A percentile compares a stretch with the other conserved stretches of the same genome.
Conservation (phyloP, 805 yeast genomes). For the Teunomyces stri region DNA sequence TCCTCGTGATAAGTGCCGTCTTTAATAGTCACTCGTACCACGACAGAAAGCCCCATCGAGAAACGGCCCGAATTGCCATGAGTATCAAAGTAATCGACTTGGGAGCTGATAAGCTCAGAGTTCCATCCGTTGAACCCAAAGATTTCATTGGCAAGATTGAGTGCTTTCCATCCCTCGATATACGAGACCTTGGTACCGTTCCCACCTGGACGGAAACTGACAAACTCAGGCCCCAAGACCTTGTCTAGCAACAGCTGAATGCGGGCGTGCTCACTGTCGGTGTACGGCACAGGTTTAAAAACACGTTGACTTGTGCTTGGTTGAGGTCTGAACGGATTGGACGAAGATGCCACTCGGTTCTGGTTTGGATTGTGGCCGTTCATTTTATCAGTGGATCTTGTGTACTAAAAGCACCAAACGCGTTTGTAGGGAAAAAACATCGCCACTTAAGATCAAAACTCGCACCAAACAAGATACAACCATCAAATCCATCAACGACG, state of each 20-base stretch:
- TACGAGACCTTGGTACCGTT: conserved; percentile 69
- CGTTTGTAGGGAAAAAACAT: conserved; percentile 1
- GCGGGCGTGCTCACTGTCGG: conserved; percentile 29
- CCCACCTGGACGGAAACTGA: conserved; percentile 72
- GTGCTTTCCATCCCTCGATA: conserved; percentile 82
- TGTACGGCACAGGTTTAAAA: conserved; percentile 27
- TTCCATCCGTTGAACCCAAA: conserved; percentile 86
- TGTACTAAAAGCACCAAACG: neutral
- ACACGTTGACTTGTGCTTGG: conserved; percentile 9
- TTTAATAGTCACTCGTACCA: conserved; percentile 66
- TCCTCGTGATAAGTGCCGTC: conserved; percentile 85
- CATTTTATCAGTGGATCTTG: neutral
- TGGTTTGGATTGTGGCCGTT: conserved; percentile 3
- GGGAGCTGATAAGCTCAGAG: conserved; percentile 63
- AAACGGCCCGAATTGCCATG: conserved; percentile 50
- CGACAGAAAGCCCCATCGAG: conserved; percentile 67
- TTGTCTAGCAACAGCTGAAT: conserved; percentile 35
- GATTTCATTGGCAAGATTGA: conserved; percentile 74
- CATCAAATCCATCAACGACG: neutral
- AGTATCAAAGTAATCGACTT: conserved; percentile 70
- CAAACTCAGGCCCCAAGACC: conserved; percentile 71
- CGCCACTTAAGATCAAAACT: neutral
- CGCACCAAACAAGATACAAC: neutral
- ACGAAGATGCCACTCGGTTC: neutral
- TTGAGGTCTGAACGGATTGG: conserved; percentile 5